Conservation (phyloP, 495 filamentous ascomycete genomes). For the Penicillium fimorum region DNA sequence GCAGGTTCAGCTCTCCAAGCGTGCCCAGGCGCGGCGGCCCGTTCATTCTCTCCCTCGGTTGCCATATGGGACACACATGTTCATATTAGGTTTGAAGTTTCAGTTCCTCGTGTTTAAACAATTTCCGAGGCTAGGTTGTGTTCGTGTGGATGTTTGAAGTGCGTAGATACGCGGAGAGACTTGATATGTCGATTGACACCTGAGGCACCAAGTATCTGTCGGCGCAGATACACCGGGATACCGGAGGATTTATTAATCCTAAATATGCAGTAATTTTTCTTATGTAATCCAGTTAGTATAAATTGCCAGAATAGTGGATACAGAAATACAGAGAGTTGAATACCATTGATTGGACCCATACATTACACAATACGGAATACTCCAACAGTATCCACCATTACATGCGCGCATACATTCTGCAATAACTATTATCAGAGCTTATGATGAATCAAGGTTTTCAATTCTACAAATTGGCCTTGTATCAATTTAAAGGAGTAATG, state of each 20-base stretch:
- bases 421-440: neutral
- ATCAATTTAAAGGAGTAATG: neutral
- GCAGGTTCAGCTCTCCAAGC: constrained; percentile 43
- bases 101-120: neutral
- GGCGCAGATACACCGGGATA: no score
- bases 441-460: neutral
- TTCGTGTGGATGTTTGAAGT: constrained; percentile 1
- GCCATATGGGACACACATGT: constrained; percentile 28
- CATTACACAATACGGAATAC: no score
- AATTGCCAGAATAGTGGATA: no score
- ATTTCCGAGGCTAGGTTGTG: constrained; percentile 8
- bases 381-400: constrained; percentile 6
- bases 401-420: neutral
- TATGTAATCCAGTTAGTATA: no score
- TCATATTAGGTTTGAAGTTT: constrained; percentile 12
- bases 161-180: constrained; percentile 9
- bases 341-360: no score
- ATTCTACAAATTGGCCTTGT: neutral
- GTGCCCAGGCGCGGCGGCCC: constrained; percentile 16
- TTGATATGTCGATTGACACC: constrained; percentile 24
- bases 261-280: no score
- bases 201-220: constrained; percentile 25
- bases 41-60: constrained; percentile 23
- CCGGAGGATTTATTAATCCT: no score
- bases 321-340: no score